Base-by-base conservation (phyloP, 2,329 filamentous ascomycete species). In the Talaromyces sp. region DNA sequence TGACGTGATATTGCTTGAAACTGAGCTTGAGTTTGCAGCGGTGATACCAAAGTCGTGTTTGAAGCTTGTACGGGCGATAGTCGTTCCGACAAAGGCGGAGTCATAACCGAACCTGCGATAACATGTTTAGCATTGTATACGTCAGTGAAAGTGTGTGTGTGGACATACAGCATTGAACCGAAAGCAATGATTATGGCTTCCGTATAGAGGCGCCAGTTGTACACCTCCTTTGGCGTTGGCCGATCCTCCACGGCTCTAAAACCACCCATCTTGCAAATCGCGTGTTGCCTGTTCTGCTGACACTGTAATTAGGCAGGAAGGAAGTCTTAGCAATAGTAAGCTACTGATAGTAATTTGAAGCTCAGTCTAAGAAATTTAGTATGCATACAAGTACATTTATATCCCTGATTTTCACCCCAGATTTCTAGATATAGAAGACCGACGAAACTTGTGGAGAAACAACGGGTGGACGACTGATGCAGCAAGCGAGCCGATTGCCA, bases 1-100 rank as follows among this genome's bases (percentile, higher is more conserved):
- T 31, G 89, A 92, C 60, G 93, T 90, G 67, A 93, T 92, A 75
- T 93, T 94, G 71, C 88, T 82, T 72, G 87, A 88, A 57, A 90
- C 80, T 3, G 90, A 77, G 35, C 87, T 84, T 31, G 87, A 78
- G n/a, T 84, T 74, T 16, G 70, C 61, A 1, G 75, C 65, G 8
- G 73, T 76, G 78, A 88, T 85, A 2, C 77, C 71, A 74, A 94
- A 94, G 73, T 93, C 91, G 1, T 81, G 72, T 52, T 81, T 82
- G 76, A 93, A 93, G 0, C 90, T 90, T 0, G 85, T 81, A 35
- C 94, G 81, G 1, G 89, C 86, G 37, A 93, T 80, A 1, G 91
- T 93, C 0, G 89, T 91, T 67, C 90, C 90, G 70, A 93, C 93
- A 77, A 93, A 93, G 68, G 91, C 88, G 60, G 86, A 89, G 74